These are phyloP conservation scores for Tremella yokohamensis DNA, from an alignment of 768 basidiomycete species.

Conservation along the genomic window DNA sequence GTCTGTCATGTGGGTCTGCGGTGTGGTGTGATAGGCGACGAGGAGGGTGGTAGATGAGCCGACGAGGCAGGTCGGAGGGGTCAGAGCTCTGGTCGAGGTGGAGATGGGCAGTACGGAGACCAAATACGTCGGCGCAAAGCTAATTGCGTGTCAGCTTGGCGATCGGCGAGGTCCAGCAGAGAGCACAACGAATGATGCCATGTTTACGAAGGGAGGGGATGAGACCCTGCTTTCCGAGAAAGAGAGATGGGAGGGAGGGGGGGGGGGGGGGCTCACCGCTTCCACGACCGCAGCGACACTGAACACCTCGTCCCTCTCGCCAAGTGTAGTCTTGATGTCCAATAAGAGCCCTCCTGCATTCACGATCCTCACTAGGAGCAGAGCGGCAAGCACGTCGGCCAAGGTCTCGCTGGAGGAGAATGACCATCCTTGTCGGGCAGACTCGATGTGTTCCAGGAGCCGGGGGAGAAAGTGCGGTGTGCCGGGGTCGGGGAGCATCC, in stretches of 20 bases:
- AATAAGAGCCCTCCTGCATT: slow-evolving; percentile 29
- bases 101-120: not conserved
- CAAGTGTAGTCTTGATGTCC: slow-evolving; percentile 17
- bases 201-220: not conserved
- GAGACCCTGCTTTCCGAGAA: slow-evolving; percentile 11
- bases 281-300: slow-evolving; percentile 5
- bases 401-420: slow-evolving; percentile 10
- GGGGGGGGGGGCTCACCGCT: slow-evolving; percentile 2
- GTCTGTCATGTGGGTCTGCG: too few relatives aligned
- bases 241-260: slow-evolving; percentile 3
- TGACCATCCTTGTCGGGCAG: slow-evolving; percentile 19
- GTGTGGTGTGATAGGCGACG: not conserved
- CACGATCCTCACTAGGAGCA: slow-evolving; percentile 26
- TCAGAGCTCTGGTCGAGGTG: slow-evolving; percentile 2
- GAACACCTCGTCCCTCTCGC: not conserved
- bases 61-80: not conserved
- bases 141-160: not conserved
- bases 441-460: slow-evolving; percentile 14
- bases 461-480: slow-evolving; percentile 14
- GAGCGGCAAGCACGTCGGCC: slow-evolving; percentile 23
- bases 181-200: not conserved
- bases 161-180: not conserved
- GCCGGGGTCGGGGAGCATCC: slow-evolving; percentile 18
- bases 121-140: not conserved
- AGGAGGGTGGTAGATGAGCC: not conserved